Evolutionary conservation across 495 filamentous ascomycete genomes (phyloP).

Genomic region (Penicillium simplicissimum): DNA sequence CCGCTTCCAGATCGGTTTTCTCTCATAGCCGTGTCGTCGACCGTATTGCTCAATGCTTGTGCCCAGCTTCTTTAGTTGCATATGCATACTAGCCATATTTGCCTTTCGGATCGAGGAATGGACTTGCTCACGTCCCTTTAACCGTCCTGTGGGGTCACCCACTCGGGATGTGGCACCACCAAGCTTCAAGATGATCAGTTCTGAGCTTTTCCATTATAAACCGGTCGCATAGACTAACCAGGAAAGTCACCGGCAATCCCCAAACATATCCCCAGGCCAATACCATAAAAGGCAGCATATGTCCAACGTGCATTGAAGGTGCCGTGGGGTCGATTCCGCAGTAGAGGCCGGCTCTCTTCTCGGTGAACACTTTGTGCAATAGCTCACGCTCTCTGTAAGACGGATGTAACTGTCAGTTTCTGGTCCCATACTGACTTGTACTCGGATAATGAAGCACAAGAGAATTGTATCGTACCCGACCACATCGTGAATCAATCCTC

Average conservation of each 20-base stretch:
- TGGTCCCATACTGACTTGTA: neutral
- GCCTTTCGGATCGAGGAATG: conserved; percentile 55
- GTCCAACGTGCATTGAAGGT: conserved; percentile 84
- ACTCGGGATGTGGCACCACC: conserved; percentile 84
- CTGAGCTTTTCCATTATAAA: neutral
- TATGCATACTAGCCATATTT: conserved; percentile 75
- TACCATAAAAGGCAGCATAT: conserved; percentile 92
- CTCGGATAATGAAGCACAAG: neutral
- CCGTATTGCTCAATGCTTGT: conserved; percentile 64
- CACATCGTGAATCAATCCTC: conserved; percentile 76
- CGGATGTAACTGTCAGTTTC: conserved; percentile 16
- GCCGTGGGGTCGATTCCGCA: conserved; percentile 93
- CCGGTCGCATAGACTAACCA: conserved; percentile 48
- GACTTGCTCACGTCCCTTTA: conserved; percentile 64
- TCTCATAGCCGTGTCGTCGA: conserved; percentile 58
- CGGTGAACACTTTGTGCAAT: conserved; percentile 69
- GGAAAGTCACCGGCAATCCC: conserved; percentile 69
- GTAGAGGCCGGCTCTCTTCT: conserved; percentile 75
- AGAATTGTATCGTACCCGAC: conserved; percentile 64
- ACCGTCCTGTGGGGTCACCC: conserved; percentile 82
- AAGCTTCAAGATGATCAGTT: conserved; percentile 49
- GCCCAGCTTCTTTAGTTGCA: conserved; percentile 80
- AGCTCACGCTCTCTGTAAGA: conserved; percentile 55
- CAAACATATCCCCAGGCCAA: conserved; percentile 90
- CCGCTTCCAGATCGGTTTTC: conserved; percentile 61